phyloP scores from a whole-genome alignment of 257 asterid species.

The Ballota nigra region DNA sequence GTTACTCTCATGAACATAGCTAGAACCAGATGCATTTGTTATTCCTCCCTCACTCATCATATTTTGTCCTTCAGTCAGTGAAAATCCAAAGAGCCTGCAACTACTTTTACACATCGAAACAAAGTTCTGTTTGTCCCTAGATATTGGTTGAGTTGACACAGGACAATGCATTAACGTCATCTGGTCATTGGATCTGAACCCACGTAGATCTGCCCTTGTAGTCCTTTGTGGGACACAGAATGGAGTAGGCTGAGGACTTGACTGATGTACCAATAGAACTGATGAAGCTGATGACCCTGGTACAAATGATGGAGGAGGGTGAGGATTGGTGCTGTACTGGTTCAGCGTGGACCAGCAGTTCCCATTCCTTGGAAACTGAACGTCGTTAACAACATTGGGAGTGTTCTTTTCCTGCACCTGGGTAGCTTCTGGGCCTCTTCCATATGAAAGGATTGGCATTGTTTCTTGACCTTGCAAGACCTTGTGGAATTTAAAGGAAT shows the following conservation, averaged over 20 bases:
- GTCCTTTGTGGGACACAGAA: conserved; percentile 33
- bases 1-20: conserved; percentile 22
- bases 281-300: conserved; percentile 55
- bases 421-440: conserved; percentile 39
- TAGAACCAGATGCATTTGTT: conserved; percentile 21
- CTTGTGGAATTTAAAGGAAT: conserved; percentile 67
- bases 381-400: conserved; percentile 29
- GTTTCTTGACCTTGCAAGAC: conserved; percentile 99
- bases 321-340: conserved; percentile 35
- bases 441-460: conserved; percentile 36
- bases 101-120: conserved; percentile 51
- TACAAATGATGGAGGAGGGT: conserved; percentile 27
- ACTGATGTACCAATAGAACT: conserved; percentile 44
- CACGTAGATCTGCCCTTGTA: conserved; percentile 20
- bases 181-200: conserved; percentile 24
- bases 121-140: conserved; percentile 35
- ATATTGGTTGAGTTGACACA: conserved; percentile 37
- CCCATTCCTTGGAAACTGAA: too few relatives aligned
- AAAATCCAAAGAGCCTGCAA: conserved; percentile 86
- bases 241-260: conserved; percentile 41
- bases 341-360: conserved; percentile 38
- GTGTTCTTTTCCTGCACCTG: conserved; percentile 32
- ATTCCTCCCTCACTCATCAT: conserved; percentile 28
- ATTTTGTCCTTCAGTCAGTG: conserved; percentile 62
- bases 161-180: conserved; percentile 10